Evolutionary conservation across 2,329 filamentous ascomycete genomes (phyloP).

Genomic region (Ascochyta viciae-villosae): DNA sequence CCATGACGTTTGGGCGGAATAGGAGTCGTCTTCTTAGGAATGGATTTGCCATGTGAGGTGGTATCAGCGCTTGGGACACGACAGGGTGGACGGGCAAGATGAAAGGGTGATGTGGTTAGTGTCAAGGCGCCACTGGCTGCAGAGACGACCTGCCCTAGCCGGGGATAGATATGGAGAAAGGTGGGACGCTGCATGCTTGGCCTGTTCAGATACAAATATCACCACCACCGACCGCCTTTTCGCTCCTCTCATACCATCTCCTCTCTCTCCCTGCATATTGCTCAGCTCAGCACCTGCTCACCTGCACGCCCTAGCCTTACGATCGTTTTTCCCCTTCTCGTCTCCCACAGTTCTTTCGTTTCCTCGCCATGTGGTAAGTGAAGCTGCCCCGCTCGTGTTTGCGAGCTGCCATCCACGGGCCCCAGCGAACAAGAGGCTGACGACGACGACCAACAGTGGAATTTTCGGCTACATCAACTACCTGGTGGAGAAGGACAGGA

Average conservation of each 20-base stretch:
- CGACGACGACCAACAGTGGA: constrained; percentile 64
- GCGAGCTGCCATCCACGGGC: constrained; percentile 6
- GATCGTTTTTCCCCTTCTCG: constrained; percentile 37
- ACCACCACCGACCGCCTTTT: constrained; percentile 47
- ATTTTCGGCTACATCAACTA: constrained; percentile 99
- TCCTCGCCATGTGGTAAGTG: constrained; percentile 50
- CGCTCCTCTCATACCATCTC: constrained; percentile 37
- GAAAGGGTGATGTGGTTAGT: constrained; percentile 21
- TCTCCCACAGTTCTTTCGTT: constrained; percentile 34
- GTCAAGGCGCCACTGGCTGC: constrained; percentile 33
- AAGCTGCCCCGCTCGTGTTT: constrained; percentile 29
- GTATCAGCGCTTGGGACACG: constrained; percentile 19
- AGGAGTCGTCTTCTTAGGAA: constrained; percentile 29
- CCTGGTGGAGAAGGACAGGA: constrained; percentile 97
- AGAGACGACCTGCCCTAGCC: constrained; percentile 34
- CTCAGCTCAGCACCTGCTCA: constrained; percentile 18
- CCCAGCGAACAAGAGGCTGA: constrained; percentile 24
- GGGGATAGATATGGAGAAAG: constrained; percentile 35
- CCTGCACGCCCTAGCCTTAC: constrained; percentile 25
- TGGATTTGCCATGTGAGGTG: constrained; percentile 23
- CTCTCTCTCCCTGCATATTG: constrained; percentile 25
- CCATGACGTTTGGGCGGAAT: constrained; percentile 37
- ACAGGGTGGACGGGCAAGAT: constrained; percentile 13
- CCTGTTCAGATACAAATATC: constrained; percentile 45
- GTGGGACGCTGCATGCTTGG: constrained; percentile 38